Conservation (phyloP, 768 basidiomycete genomes). For the Gloeopeniophorella convolvens region DNA sequence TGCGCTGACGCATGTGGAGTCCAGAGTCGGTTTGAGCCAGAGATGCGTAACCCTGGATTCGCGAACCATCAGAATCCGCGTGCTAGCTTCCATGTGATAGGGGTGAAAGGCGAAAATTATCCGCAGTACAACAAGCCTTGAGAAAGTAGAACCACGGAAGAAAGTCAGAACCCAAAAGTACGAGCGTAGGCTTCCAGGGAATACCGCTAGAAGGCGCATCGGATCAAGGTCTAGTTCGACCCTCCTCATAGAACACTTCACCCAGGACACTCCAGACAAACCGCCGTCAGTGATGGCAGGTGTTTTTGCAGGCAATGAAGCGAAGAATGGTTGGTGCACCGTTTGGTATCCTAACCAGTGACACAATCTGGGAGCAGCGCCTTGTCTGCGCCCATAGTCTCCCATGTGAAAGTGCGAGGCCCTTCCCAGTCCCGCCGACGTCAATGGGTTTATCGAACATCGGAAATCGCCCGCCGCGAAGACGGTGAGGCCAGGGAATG, state of each 20-base stretch:
- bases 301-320: background rate
- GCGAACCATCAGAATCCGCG: background rate
- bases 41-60: constrained; percentile 56
- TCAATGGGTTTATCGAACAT: background rate
- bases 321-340: background rate
- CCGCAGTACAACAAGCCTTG: background rate
- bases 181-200: no score
- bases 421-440: background rate
- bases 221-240: no score
- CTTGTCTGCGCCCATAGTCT: background rate
- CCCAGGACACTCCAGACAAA: background rate
- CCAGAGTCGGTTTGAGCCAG: constrained; percentile 63
- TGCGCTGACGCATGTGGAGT: constrained; percentile 72
- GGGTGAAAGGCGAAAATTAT: background rate
- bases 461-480: background rate
- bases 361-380: background rate
- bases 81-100: no score
- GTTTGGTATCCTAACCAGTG: background rate
- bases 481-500: background rate
- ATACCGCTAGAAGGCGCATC: no score
- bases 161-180: no score
- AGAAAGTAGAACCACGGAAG: no score
- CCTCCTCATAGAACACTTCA: background rate
- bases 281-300: background rate
- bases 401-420: background rate